A percentile compares a stretch with the other conserved stretches of the same genome.
These are phyloP conservation scores for Erythrophleum ivorense DNA, from an alignment of 331 rosid genomes.

Conservation along the genomic window DNA sequence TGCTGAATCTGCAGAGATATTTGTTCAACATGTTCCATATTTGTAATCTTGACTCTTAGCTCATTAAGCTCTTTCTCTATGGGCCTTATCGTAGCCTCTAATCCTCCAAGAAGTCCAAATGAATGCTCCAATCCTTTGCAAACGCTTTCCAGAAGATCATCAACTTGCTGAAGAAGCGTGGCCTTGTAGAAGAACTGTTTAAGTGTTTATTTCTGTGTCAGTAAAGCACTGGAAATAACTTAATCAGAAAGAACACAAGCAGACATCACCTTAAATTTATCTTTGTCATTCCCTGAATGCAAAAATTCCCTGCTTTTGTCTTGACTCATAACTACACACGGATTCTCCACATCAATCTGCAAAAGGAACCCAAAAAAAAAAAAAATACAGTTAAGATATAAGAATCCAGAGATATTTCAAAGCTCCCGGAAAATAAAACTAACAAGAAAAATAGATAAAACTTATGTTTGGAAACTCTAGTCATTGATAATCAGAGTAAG, in stretches of 20 bases:
- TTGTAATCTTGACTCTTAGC: slow-evolving; percentile 72
- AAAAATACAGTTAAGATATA: background rate
- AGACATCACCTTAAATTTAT: slow-evolving; percentile 87
- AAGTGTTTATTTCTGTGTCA: slow-evolving; percentile 49
- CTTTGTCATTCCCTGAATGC: slow-evolving; percentile 92
- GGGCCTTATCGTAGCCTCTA: slow-evolving; percentile 81
- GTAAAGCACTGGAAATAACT: slow-evolving; percentile 39
- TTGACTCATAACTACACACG: slow-evolving; percentile 94
- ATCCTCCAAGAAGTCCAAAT: slow-evolving; percentile 58
- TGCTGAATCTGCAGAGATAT: slow-evolving; percentile 67
- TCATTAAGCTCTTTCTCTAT: slow-evolving; percentile 81
- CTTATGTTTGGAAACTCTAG: background rate
- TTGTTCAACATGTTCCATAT: slow-evolving; percentile 86
- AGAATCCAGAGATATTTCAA: slow-evolving; percentile 8
- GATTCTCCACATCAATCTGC: slow-evolving; percentile 98
- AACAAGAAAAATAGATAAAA: background rate
- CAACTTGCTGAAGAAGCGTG: slow-evolving; percentile 96
- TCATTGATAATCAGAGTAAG: background rate
- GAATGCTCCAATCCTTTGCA: slow-evolving; percentile 58
- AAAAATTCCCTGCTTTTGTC: slow-evolving; percentile 96
- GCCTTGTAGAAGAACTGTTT: slow-evolving; percentile 92
- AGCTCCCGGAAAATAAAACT: slow-evolving; percentile 9
- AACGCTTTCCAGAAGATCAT: slow-evolving; percentile 79
- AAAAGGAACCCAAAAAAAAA: background rate
- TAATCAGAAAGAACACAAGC: slow-evolving; percentile 16